Evolutionary conservation across 768 basidiomycete genomes (phyloP).

Genomic region (Phanerochaete carnosa): DNA sequence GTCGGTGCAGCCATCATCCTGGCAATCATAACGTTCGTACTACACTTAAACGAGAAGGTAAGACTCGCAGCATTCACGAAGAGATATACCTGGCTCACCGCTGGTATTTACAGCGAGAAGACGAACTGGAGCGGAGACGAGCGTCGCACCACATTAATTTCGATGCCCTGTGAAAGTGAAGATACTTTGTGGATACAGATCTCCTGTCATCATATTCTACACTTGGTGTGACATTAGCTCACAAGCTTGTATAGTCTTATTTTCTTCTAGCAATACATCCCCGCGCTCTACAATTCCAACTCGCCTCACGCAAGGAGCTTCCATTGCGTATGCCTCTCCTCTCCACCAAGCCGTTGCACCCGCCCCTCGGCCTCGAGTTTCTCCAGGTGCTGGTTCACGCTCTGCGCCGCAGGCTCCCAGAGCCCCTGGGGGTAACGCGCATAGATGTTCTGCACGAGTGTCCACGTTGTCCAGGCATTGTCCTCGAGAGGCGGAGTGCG

Average conservation of each 20-base stretch:
- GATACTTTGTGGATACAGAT: background rate
- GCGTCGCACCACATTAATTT: conserved; percentile 97
- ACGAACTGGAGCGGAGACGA: conserved; percentile 85
- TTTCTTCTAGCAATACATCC: background rate
- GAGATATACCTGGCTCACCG: background rate
- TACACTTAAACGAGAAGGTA: conserved; percentile 94
- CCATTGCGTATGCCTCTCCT: conserved; percentile 14
- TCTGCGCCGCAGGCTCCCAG: conserved; percentile 69
- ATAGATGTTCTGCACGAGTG: conserved; percentile 65
- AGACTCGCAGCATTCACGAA: conserved; percentile 17
- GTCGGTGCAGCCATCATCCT: conserved; percentile 69
- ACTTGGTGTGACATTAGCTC: background rate
- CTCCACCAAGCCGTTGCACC: conserved; percentile 33
- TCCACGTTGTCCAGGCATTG: conserved; percentile 57
- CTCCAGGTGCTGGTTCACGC: conserved; percentile 65
- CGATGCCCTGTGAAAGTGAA: conserved; percentile 72
- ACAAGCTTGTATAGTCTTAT: background rate
- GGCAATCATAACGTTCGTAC: conserved; percentile 76
- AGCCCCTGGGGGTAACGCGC: conserved; percentile 65
- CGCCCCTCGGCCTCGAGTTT: conserved; percentile 68
- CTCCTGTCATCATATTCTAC: conserved; percentile 2
- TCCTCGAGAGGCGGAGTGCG: conserved; percentile 29
- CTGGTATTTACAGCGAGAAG: conserved; percentile 65
- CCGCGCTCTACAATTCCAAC: background rate
- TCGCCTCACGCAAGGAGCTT: background rate